phyloP scores from a whole-genome alignment of 2,329 filamentous ascomycete species.

The Mycogone perniciosa region DNA sequence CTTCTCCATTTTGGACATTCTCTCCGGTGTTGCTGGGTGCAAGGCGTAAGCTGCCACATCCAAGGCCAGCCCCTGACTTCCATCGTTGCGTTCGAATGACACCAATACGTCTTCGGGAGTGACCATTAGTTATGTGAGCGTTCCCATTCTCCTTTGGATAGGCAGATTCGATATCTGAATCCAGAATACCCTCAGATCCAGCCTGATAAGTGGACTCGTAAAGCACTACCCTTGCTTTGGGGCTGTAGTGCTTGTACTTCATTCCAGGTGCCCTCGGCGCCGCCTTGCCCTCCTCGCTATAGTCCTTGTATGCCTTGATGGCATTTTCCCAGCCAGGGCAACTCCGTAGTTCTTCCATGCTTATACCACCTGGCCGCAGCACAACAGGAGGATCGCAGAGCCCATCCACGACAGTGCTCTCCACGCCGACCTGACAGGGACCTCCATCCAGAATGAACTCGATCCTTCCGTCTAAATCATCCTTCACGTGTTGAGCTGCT shows the following conservation, averaged over 20 bases:
- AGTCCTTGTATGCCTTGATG: slow-evolving; percentile 71
- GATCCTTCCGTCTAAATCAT: slow-evolving; percentile 78
- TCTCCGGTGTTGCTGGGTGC: slow-evolving; percentile 19
- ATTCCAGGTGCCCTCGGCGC: slow-evolving; percentile 85
- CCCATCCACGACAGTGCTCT: slow-evolving; percentile 95
- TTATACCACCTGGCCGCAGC: slow-evolving; percentile 79
- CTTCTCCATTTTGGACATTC: slow-evolving; percentile 15
- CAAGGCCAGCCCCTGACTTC: slow-evolving; percentile 44
- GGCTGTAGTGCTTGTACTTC: slow-evolving; percentile 99
- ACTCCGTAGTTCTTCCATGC: slow-evolving; percentile 67
- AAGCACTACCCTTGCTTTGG: slow-evolving; percentile 76
- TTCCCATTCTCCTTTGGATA: slow-evolving; percentile 14
- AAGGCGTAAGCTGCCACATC: slow-evolving; percentile 34
- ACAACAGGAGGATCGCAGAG: slow-evolving; percentile 74
- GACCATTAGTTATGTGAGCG: slow-evolving; percentile 18
- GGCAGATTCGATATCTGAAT: slow-evolving; percentile 28
- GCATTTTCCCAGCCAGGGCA: slow-evolving; percentile 79
- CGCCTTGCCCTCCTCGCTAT: slow-evolving; percentile 55
- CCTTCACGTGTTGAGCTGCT: slow-evolving; percentile 77
- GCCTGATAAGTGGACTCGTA: slow-evolving; percentile 55
- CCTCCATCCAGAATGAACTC: slow-evolving; percentile 86
- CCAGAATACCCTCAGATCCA: slow-evolving; percentile 30
- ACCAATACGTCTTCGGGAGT: slow-evolving; percentile 52
- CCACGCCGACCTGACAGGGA: slow-evolving; percentile 78
- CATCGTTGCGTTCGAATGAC: slow-evolving; percentile 50